Conservation (phyloP, 441 rosid genomes). For the Brassica balearica region DNA sequence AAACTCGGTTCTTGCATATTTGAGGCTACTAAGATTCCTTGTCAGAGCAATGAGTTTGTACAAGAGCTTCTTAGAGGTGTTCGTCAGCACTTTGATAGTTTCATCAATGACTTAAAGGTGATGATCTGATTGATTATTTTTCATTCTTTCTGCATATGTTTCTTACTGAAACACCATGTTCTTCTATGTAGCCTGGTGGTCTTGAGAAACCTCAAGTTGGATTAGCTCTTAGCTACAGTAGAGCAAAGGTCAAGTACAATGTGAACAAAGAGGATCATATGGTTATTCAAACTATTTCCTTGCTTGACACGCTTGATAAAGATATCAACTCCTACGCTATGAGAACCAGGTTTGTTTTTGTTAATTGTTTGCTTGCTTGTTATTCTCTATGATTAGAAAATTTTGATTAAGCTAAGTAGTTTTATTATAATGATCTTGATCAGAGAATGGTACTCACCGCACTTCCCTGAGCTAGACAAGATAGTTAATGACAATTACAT, state of each 20-base stretch:
- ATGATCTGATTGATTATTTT: neutral
- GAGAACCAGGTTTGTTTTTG: conserved; percentile 71
- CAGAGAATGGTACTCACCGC: conserved; percentile 97
- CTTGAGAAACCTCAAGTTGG: conserved; percentile 83
- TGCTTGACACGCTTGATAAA: conserved; percentile 81
- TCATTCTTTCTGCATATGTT: neutral
- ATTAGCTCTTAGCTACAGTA: conserved; percentile 83
- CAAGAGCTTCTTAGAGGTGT: conserved; percentile 87
- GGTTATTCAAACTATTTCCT: conserved; percentile 85
- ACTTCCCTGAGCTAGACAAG: conserved; percentile 86
- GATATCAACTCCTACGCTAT: conserved; percentile 78
- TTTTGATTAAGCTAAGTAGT: neutral
- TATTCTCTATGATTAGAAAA: too few species aligned
- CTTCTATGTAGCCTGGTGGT: conserved; percentile 62
- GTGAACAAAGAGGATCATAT: conserved; percentile 85
- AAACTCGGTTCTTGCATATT: conserved; percentile 76
- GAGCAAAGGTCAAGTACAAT: conserved; percentile 69
- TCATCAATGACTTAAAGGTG: conserved; percentile 83
- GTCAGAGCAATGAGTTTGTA: conserved; percentile 79
- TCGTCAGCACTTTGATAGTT: conserved; percentile 70
- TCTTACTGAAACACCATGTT: neutral
- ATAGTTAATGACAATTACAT: conserved; percentile 85
- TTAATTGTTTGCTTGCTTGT: too few species aligned
- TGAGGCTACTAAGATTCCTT: conserved; percentile 74
- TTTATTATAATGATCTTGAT: conserved; percentile 16